phyloP scores from a whole-genome alignment of 768 basidiomycete genomes.

The Phaeotremella skinneri region DNA sequence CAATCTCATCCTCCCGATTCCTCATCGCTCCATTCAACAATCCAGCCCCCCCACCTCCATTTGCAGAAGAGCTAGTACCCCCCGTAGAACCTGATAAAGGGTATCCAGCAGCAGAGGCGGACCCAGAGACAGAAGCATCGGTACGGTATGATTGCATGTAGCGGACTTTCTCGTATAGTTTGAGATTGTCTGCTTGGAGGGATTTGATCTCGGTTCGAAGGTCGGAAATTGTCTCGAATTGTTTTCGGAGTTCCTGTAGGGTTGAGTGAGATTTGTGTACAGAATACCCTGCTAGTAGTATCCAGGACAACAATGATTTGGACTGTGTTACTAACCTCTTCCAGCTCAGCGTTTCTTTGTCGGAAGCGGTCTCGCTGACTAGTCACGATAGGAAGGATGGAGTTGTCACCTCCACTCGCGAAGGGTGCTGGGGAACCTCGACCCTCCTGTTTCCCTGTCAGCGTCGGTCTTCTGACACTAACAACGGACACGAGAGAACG shows the following conservation, averaged over 20 bases:
- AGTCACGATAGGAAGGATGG: conserved; percentile 97
- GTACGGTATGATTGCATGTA: conserved; percentile 97
- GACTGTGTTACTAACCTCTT: conserved; percentile 64
- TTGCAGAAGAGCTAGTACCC: conserved; percentile 17
- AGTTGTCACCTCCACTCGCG: conserved; percentile 73
- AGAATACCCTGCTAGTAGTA: conserved; percentile 17
- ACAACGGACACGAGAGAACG: conserved; percentile 3
- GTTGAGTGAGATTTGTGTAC: not conserved
- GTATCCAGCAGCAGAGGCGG: conserved; percentile 38
- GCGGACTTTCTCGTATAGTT: conserved; percentile 96
- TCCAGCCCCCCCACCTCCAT: conserved; percentile 11
- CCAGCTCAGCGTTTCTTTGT: conserved; percentile 92
- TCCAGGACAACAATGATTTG: not conserved
- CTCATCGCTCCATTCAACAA: conserved; percentile 33
- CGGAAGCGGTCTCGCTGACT: conserved; percentile 97
- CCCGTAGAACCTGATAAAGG: conserved; percentile 3
- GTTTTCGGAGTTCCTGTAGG: conserved; percentile 81
- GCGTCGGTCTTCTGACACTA: conserved; percentile 2
- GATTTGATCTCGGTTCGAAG: conserved; percentile 87
- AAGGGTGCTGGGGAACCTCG: conserved; percentile 65
- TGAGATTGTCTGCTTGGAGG: conserved; percentile 91
- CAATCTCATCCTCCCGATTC: conserved; percentile 65
- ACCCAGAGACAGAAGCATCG: conserved; percentile 61
- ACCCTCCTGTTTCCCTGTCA: conserved; percentile 29
- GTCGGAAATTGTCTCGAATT: conserved; percentile 91